Evolutionary conservation across 225 moss, liverwort and hornwort species (phyloP).

Genomic region (Polytrichum formosum): DNA sequence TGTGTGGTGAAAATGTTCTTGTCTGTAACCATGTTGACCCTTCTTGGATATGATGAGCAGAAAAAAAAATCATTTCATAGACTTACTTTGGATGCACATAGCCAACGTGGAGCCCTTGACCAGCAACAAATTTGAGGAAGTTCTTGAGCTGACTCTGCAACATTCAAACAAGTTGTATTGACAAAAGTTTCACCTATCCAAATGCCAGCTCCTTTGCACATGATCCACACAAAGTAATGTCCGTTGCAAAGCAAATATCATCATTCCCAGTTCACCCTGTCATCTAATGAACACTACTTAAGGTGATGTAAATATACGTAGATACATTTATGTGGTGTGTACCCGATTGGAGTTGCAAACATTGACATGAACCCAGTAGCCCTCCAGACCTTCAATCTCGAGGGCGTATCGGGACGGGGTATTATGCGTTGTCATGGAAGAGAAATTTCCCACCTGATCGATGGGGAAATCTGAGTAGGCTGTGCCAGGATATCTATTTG

Average conservation of each 20-base stretch:
- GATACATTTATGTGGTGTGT: background rate
- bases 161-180: background rate
- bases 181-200: no score
- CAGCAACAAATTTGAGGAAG: constrained; percentile 43
- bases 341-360: constrained; percentile 47
- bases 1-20: no score
- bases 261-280: no score
- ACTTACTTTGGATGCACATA: constrained; percentile 42
- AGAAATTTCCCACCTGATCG: constrained; percentile 31
- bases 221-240: no score
- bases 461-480: constrained; percentile 43
- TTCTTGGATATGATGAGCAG: no score
- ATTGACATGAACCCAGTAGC: constrained; percentile 44
- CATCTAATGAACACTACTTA: no score
- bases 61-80: constrained; percentile 3
- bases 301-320: no score
- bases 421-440: constrained; percentile 36
- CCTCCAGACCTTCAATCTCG: constrained; percentile 45
- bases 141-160: constrained; percentile 36
- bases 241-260: no score
- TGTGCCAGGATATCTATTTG: constrained; percentile 33
- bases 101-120: constrained; percentile 54
- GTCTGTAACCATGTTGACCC: no score
- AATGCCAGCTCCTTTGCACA: no score
- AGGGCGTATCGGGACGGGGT: constrained; percentile 41